These are phyloP conservation scores for Seiridium cupressi DNA, from an alignment of 2,329 filamentous ascomycete genomes.

Conservation along the genomic window DNA sequence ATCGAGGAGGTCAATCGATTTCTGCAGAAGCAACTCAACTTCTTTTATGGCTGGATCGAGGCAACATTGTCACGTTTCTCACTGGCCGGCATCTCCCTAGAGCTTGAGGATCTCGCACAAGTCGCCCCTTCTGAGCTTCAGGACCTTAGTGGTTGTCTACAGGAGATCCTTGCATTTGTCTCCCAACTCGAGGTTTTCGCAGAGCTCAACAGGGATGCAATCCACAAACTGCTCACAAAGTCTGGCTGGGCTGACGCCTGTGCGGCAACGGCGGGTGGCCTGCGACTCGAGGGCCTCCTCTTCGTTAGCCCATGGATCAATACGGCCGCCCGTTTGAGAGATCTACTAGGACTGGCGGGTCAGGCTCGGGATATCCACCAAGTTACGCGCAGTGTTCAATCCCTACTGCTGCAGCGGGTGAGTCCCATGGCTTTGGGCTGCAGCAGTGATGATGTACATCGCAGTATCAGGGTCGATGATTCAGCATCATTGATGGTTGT, in stretches of 20 bases:
- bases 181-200: slow-evolving; percentile 5
- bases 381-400: neutral
- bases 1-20: slow-evolving; percentile 1
- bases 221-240: slow-evolving; percentile 7
- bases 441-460: slow-evolving; percentile 5
- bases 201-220: slow-evolving; percentile 8
- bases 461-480: slow-evolving; percentile 7
- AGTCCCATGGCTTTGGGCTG: slow-evolving; percentile 8
- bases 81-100: neutral
- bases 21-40: neutral
- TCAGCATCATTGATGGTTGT: slow-evolving; percentile 10
- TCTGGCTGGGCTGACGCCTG: neutral
- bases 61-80: slow-evolving; percentile 4
- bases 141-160: slow-evolving; percentile 5
- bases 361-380: neutral
- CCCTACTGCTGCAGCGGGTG: slow-evolving; percentile 7
- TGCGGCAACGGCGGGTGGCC: neutral
- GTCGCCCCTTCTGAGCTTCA: slow-evolving; percentile 5
- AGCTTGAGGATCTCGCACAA: neutral
- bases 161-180: slow-evolving; percentile 1
- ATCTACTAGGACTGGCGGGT: neutral
- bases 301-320: slow-evolving; percentile 3
- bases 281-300: neutral
- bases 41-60: slow-evolving; percentile 7
- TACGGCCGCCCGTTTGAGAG: neutral